A percentile compares a stretch with the other conserved stretches of the same genome.
These are phyloP conservation scores for Colletotrichum lentis DNA, from an alignment of 2,329 filamentous ascomycete species.

Conservation along the genomic window DNA sequence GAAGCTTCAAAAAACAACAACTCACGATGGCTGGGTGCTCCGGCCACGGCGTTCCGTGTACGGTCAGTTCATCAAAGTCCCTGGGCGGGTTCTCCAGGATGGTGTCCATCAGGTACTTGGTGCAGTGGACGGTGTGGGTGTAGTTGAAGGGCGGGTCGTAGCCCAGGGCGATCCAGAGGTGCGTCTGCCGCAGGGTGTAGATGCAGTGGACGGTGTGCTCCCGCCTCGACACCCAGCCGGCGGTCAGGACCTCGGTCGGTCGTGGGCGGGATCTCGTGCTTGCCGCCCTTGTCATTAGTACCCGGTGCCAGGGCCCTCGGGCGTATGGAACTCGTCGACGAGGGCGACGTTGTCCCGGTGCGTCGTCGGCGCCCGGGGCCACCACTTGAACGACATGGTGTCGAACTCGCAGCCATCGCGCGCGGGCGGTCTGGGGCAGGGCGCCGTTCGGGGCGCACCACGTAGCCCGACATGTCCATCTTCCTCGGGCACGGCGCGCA, in stretches of 20 bases:
- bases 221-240: neutral
- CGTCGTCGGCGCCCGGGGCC: too few relatives aligned
- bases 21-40: conserved; percentile 29
- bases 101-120: neutral
- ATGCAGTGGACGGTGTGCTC: neutral
- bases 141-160: neutral
- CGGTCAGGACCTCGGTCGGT: neutral
- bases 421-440: neutral
- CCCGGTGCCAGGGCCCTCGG: neutral
- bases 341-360: neutral
- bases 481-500: conserved; percentile 14
- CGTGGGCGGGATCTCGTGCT: neutral
- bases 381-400: neutral
- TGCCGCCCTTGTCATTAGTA: neutral
- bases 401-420: neutral
- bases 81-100: neutral
- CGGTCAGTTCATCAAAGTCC: neutral
- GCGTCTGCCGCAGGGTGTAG: neutral
- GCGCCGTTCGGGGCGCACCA: neutral
- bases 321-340: neutral
- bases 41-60: neutral
- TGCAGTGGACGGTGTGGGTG: neutral
- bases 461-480: neutral
- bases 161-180: neutral
- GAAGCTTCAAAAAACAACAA: neutral